Percentiles rank a stretch among this genome's conserved stretches.
Evolutionary conservation across 129 eudicot genomes (phyloP).

Genomic region (Cynara cardunculus): DNA sequence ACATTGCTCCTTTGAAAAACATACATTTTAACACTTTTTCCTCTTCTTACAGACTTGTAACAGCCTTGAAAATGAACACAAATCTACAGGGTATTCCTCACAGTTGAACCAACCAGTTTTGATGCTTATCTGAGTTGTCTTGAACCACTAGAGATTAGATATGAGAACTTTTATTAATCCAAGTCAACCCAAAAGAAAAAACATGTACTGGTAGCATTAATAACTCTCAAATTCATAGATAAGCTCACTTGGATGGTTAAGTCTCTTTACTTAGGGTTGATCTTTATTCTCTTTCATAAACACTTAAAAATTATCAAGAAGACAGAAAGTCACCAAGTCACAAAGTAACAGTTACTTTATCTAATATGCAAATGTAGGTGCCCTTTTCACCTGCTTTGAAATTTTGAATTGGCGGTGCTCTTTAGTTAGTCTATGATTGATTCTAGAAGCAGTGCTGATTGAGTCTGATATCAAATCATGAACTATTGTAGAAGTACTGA

Average conservation of each 20-base stretch:
- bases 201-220: background rate
- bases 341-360: background rate
- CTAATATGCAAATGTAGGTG: background rate
- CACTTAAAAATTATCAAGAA: background rate
- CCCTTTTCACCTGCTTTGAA: background rate
- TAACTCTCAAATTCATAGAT: background rate
- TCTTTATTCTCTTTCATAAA: background rate
- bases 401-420: background rate
- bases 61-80: background rate
- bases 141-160: background rate
- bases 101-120: background rate
- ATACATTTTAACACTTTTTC: background rate
- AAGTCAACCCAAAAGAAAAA: background rate
- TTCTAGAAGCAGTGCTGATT: background rate
- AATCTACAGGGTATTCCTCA: background rate
- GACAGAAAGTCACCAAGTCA: background rate
- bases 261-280: background rate
- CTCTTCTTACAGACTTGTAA: background rate
- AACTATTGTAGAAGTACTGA: background rate
- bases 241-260: background rate
- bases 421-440: background rate
- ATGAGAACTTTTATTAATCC: background rate
- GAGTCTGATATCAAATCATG: background rate
- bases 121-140: constrained; percentile 5
- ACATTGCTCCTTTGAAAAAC: background rate